Base-by-base conservation (phyloP, 306 rosid species). In the Heteromeles arbutifolia region DNA sequence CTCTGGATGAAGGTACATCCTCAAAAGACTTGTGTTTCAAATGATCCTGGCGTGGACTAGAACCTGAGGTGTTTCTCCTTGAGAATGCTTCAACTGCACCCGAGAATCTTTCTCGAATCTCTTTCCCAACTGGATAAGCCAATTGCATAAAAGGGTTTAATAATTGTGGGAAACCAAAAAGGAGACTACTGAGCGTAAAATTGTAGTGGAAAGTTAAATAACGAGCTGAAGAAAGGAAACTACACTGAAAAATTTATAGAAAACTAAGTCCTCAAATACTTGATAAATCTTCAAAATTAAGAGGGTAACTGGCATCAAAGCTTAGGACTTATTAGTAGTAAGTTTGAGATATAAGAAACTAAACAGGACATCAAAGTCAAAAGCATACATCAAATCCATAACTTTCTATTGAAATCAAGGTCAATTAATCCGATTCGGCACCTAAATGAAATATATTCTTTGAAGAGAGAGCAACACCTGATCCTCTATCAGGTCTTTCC, bases 21-120 rank as follows among this genome's bases (percentile, higher is more conserved):
- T 96, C 99, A 45, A 13, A 75, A 78, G 87, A 80, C 85, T 88
- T 92, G 65, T 85, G 88, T 79, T 76, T 95, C 81, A 78, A 22
- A 70, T 73, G 87, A 79, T 92, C 96, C 69, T 59, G 82, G 54
- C 57, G 90, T 67, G 99, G 99, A 82, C 89, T 86, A 76, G 98
- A 21, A 76, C 77, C 81, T 28, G 87, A 34, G 25, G 77, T 86
- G 76, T 89, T 91, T 84, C 89, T 90, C 72, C 97, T 82, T 37
- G 92, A 78, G 83, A 88, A 87, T 64, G 84, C 89, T 87, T 96
- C 99, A 80, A 88, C 93, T 31, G 93, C 93, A 79, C 98, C 99
- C 8, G 97, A 84, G 70, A 86, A 88, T 84, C 91, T 87, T 73
- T 92, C 99, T 78, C 97, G 90, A 74, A 88, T 83, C 80, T 92